These are phyloP conservation scores for Neonectria ditissima DNA, from an alignment of 2,329 filamentous ascomycete species.

Conservation along the genomic window DNA sequence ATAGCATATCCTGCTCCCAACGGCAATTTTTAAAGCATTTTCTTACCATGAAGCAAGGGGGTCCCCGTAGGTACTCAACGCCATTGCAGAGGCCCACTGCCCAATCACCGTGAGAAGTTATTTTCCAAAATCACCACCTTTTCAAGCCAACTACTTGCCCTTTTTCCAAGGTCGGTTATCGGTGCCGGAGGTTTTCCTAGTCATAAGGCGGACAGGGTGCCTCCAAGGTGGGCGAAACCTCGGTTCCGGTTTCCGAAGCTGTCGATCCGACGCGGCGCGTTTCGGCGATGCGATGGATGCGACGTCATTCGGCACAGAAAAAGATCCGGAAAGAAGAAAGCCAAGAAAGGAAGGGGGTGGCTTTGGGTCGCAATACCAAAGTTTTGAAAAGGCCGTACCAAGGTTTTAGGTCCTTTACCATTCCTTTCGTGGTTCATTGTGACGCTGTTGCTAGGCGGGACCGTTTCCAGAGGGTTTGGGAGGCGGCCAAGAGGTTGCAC, in stretches of 20 bases:
- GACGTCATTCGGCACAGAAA: conserved; percentile 9
- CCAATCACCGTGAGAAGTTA: not conserved
- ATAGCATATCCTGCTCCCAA: too few relatives aligned
- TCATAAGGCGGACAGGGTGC: conserved; percentile 2
- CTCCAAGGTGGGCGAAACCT: conserved; percentile 18
- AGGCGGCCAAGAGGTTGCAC: not conserved
- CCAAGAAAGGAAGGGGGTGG: not conserved
- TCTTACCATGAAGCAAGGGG: too few relatives aligned
- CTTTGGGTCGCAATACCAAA: conserved; percentile 1
- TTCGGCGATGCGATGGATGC: conserved; percentile 16
- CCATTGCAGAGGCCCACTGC: not conserved
- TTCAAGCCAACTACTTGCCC: not conserved
- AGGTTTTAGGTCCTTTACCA: not conserved
- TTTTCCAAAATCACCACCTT: not conserved
- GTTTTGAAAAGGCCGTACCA: not conserved
- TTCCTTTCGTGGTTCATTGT: not conserved
- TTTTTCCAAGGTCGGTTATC: not conserved
- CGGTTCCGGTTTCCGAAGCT: conserved; percentile 4
- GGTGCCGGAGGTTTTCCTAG: not conserved
- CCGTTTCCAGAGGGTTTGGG: conserved; percentile 10
- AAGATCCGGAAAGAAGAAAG: conserved; percentile 3
- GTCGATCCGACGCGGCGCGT: conserved; percentile 25
- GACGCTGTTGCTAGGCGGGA: not conserved
- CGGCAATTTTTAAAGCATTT: too few relatives aligned
- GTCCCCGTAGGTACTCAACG: too few relatives aligned